Percentiles rank a stretch among this genome's conserved stretches.
Evolutionary conservation across 352 stramenopile species (phyloP).

Genomic region (Pythium utonaiense): DNA sequence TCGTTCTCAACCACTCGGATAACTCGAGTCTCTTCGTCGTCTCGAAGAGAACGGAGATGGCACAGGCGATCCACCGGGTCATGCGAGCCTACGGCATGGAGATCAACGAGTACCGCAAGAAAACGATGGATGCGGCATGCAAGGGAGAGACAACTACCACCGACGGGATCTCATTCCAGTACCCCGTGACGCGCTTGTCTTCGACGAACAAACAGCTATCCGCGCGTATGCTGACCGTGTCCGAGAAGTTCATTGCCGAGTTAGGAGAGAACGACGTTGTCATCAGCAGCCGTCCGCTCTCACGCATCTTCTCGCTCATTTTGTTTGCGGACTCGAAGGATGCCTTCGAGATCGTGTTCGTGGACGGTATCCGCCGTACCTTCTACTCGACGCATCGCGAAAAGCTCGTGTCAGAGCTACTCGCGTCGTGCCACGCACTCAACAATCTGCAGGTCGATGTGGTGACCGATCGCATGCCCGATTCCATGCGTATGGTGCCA

Average conservation of each 20-base stretch:
- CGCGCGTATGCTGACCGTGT: slow-evolving; percentile 51
- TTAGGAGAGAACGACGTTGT: slow-evolving; percentile 45
- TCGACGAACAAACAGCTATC: slow-evolving; percentile 33
- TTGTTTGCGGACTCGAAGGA: slow-evolving; percentile 59
- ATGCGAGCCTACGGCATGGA: slow-evolving; percentile 78
- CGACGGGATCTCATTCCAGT: slow-evolving; percentile 61
- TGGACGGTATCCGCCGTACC: slow-evolving; percentile 65
- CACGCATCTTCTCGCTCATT: slow-evolving; percentile 66
- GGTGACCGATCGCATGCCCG: slow-evolving; percentile 37
- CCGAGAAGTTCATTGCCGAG: slow-evolving; percentile 71
- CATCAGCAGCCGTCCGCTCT: slow-evolving; percentile 66
- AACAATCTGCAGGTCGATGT: slow-evolving; percentile 70
- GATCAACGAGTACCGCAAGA: slow-evolving; percentile 84
- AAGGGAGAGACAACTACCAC: slow-evolving; percentile 36
- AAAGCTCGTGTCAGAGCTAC: slow-evolving; percentile 70
- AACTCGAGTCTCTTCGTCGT: slow-evolving; percentile 82
- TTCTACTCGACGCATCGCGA: slow-evolving; percentile 67
- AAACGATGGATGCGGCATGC: slow-evolving; percentile 57
- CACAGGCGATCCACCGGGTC: slow-evolving; percentile 59
- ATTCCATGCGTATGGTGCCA: slow-evolving; percentile 69
- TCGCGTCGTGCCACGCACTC: slow-evolving; percentile 70
- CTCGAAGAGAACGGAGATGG: slow-evolving; percentile 57
- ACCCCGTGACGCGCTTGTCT: slow-evolving; percentile 61
- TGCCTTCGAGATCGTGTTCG: slow-evolving; percentile 70
- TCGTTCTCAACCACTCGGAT: slow-evolving; percentile 74